Conservation (phyloP, 1,284 basidiomycete species). For the Rhodotorula sp. region DNA sequence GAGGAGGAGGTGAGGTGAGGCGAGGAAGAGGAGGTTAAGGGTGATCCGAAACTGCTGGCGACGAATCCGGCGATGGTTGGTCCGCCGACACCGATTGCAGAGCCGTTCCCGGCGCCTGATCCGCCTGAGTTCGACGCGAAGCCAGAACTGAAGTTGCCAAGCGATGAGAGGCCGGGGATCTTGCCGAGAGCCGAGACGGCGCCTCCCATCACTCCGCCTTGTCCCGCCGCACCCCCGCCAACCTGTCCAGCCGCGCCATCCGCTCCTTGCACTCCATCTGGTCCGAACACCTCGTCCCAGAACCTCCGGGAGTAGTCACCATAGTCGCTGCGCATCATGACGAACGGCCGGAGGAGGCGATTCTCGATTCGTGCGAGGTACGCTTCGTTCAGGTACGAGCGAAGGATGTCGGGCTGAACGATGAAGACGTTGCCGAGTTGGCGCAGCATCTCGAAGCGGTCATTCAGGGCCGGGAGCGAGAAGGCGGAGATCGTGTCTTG, state of each 20-base stretch:
- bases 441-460: constrained; percentile 97
- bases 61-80: neutral
- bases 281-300: constrained; percentile 41
- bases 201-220: neutral
- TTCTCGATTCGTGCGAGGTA: constrained; percentile 89
- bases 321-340: constrained; percentile 84
- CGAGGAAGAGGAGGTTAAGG: neutral
- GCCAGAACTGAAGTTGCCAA: neutral
- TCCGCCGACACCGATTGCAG: neutral
- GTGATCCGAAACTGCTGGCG: neutral
- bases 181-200: neutral
- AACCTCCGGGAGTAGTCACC: constrained; percentile 38
- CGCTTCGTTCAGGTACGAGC: constrained; percentile 81
- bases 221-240: neutral
- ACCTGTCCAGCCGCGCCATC: neutral
- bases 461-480: constrained; percentile 74
- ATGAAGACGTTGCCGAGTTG: constrained; percentile 97
- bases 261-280: neutral
- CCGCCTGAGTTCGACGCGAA: neutral
- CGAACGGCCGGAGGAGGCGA: constrained; percentile 80
- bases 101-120: neutral
- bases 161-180: neutral
- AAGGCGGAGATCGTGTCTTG: constrained; percentile 86
- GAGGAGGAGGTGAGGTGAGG: neutral
- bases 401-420: constrained; percentile 85